These are phyloP conservation scores for Termitomyces sp. DNA, from an alignment of 768 basidiomycete species.

Conservation along the genomic window DNA sequence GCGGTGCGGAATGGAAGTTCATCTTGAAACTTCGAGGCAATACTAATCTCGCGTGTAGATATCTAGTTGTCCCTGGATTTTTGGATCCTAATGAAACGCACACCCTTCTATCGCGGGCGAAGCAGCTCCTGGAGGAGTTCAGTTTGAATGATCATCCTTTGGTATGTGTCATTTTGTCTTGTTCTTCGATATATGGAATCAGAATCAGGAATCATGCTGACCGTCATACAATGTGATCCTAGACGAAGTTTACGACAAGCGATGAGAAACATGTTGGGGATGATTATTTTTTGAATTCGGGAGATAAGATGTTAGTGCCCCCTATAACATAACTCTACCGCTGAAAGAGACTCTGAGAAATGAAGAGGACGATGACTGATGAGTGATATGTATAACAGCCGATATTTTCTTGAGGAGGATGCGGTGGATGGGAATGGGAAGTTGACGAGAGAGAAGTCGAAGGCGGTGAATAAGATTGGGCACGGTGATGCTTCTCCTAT, in stretches of 20 bases:
- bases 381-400: slow-evolving; percentile 27
- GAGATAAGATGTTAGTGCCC: slow-evolving; percentile 74
- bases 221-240: background rate
- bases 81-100: slow-evolving; percentile 53
- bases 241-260: slow-evolving; percentile 90
- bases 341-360: background rate
- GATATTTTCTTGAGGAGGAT: slow-evolving; percentile 91
- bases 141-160: slow-evolving; percentile 74
- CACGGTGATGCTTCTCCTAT: slow-evolving; percentile 52
- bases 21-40: no score
- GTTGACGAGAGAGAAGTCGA: slow-evolving; percentile 66
- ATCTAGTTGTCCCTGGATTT: slow-evolving; percentile 77
- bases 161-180: slow-evolving; percentile 36
- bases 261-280: slow-evolving; percentile 82
- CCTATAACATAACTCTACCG: background rate
- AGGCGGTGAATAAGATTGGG: slow-evolving; percentile 93
- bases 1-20: slow-evolving; percentile 1
- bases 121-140: slow-evolving; percentile 77
- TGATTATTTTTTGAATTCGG: slow-evolving; percentile 88
- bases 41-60: slow-evolving; percentile 34
- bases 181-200: background rate
- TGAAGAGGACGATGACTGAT: background rate
- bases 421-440: slow-evolving; percentile 70
- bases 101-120: slow-evolving; percentile 66
- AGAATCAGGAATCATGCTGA: background rate